Evolutionary conservation across 371 early-diverging fungal species (phyloP), one percentile per base, ranked within the genome.

Genomic region (Rhizomucor miehei): DNA sequence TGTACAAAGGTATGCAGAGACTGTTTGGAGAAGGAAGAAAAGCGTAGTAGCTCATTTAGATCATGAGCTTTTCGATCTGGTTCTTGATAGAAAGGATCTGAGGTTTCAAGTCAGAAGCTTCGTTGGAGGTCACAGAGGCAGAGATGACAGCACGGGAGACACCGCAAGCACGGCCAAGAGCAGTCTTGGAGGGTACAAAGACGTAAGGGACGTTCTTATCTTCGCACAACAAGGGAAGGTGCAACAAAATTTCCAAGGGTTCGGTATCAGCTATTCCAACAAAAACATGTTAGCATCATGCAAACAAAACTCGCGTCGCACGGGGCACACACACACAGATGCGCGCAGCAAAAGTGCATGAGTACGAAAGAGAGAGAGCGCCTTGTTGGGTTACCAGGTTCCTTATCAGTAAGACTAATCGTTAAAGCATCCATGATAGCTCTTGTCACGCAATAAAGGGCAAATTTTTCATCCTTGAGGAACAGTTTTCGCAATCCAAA

Each of bases 91-190:
- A 77, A 63, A 84, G 74, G 70, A 97, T 98, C 77, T 95, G 95
- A 54, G 88, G 77, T 85, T 88, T 91, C 62, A 97, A 83, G 66
- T 97, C 96, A 41, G 93, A 93, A 16, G 90, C 97, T 69, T 95
- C 98, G 87, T 97, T 98, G 62, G 95, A 88, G 66, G 95, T 97
- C 60, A 99, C 86, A 34, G 94, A 92, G 66, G 82, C 81, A 51
- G 99, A 89, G 57, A 99, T 90, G 36, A 98, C 99, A 44, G 96
- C 80, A 51, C 98, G 90, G 40, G 93, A 86, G 29, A 99, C 95
- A 69, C 97, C 97, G 77, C 99, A 99, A 45, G 99, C 99, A 74
- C 99, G 93, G 60, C 99, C 99, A 16, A 99, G 84, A 24, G 98
- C 95, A 29, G 83, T 86, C 87, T 95, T 94, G 70, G 95, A 95